Base-by-base conservation (phyloP, 2,329 filamentous ascomycete species). In the Neobulgaria alba region DNA sequence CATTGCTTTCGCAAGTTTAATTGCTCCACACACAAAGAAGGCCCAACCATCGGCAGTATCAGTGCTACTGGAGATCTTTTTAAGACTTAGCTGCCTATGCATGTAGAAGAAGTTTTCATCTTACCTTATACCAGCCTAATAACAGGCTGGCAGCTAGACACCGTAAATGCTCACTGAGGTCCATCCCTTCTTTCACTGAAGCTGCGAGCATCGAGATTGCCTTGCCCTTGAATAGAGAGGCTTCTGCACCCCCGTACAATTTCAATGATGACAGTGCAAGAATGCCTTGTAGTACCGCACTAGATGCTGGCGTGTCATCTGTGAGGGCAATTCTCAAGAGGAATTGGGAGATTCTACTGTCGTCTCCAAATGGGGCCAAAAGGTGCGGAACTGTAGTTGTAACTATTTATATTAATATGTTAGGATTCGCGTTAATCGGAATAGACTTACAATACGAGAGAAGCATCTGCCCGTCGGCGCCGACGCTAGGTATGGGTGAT, bases 1-100 rank as follows among this genome's bases (percentile, higher is more conserved):
- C 39, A 41, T 41, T 20, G 32, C 39, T 36, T 41, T 41, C 12
- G 33, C 39, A 41, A 41, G 20, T 36, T 41, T 41, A 15, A 41
- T 41, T 30, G 39, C 39, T 23, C 39, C 39, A 29, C 39, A 41
- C 26, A 41, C 32, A 36, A 29, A 41, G 33, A 41, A 41, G 15
- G 39, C 14, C 39, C 39, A 41, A 30, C 29, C 21, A 19, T 26
- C 35, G 20, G 35, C 20, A 16, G 23, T 26, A 29, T 37, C 35
- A 15, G 35, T 15, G 35, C 19, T 26, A n/a, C 35, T 37, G n/a
- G 35, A 15, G 23, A 37, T 37, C 35, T 37, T 29, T 29, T 17
- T 16, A 36, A n/a, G 14, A 35, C 16, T 41, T 29, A 35, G 39
- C 10, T 29, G 8, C 30, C 20, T n/a, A 36, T 36, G 15, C 18